Evolutionary conservation across 129 eudicot species (phyloP).

Genomic region (Flaveria sonorensis): DNA sequence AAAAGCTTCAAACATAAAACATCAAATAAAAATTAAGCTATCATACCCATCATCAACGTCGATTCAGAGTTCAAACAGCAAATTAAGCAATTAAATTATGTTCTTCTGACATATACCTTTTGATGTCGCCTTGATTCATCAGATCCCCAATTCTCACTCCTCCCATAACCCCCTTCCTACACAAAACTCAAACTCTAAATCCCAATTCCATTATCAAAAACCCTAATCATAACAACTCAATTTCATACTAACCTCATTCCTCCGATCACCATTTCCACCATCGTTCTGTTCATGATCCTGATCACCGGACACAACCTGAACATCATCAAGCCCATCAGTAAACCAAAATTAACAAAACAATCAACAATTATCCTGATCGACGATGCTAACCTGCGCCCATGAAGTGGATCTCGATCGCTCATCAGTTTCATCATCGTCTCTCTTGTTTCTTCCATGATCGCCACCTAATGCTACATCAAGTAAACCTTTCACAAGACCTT

Average conservation of each 20-base stretch:
- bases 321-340: conserved; percentile 14
- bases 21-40: too few species aligned
- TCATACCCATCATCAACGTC: too few species aligned
- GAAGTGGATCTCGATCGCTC: conserved; percentile 75
- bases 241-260: conserved; percentile 40
- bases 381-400: conserved; percentile 70
- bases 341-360: neutral
- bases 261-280: conserved; percentile 30
- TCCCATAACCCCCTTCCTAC: conserved; percentile 50
- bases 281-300: conserved; percentile 51
- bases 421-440: conserved; percentile 41
- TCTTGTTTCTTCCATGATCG: conserved; percentile 27
- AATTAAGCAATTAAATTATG: neutral
- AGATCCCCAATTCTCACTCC: conserved; percentile 54
- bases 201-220: neutral
- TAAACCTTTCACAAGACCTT: conserved; percentile 74
- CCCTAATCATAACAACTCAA: neutral
- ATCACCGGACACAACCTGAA: conserved; percentile 38
- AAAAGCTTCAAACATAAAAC: too few species aligned
- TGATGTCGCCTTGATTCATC: conserved; percentile 56
- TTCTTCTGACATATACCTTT: conserved; percentile 39
- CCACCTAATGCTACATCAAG: conserved; percentile 61
- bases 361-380: neutral
- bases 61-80: neutral
- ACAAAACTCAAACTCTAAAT: conserved; percentile 12